phyloP scores from a whole-genome alignment of 192 early-diverging fungal genomes.

The Allomyces arbusculus region DNA sequence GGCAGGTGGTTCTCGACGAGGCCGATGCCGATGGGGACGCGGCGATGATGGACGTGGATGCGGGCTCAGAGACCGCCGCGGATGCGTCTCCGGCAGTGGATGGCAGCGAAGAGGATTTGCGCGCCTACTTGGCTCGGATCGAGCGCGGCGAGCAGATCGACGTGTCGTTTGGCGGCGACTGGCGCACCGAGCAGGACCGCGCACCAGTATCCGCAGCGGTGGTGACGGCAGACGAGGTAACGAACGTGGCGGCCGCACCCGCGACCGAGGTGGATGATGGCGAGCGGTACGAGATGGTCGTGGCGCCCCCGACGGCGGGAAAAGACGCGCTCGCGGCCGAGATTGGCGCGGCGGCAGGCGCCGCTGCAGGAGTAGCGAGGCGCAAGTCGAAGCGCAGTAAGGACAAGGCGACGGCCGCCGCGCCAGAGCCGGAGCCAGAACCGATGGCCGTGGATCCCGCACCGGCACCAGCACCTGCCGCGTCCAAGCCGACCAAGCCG shows the following conservation, averaged over 20 bases:
- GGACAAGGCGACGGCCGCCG: too few relatives aligned
- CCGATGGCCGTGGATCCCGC: too few relatives aligned
- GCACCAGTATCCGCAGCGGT: neutral
- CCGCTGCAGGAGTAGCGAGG: too few relatives aligned
- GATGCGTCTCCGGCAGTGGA: neutral
- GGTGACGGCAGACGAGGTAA: neutral
- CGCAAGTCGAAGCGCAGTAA: too few relatives aligned
- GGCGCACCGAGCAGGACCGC: neutral
- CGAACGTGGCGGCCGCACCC: neutral
- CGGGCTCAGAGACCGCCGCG: neutral
- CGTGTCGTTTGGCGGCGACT: neutral
- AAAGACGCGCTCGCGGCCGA: too few relatives aligned
- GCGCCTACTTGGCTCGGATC: neutral
- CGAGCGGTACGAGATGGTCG: too few relatives aligned
- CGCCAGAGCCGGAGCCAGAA: too few relatives aligned
- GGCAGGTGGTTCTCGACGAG: neutral
- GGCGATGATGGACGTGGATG: neutral
- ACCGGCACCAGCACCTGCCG: too few relatives aligned
- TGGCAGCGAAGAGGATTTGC: neutral
- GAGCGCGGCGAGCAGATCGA: neutral
- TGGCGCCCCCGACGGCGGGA: too few relatives aligned
- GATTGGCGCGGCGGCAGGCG: too few relatives aligned
- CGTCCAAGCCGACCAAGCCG: too few relatives aligned
- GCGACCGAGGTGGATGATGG: neutral
- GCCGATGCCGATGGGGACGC: neutral